Evolutionary conservation across 108 stramenopile species (phyloP), one percentile per base, ranked within the genome.

Genomic region (Nannochloropsis salina): DNA sequence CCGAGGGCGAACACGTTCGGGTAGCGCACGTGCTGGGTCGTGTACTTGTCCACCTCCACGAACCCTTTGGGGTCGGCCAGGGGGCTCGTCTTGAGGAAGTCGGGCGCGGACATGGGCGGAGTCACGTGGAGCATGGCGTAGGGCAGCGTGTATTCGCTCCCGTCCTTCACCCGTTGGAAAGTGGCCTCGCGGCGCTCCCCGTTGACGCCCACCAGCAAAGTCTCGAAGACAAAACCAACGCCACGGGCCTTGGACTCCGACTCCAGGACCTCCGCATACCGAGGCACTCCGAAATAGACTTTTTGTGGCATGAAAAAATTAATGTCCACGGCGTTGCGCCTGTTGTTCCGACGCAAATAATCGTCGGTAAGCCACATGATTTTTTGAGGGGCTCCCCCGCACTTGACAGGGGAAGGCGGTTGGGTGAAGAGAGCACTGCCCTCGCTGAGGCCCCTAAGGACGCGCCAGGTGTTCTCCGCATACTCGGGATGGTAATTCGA

Each of bases 381-480:
- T 86, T 92, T 92, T 81, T 92, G 91, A 5, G 91, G 91, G 18
- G 91, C 91, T 10, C 91, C 91, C 10, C 86, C 91, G 82, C 91
- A 92, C 85, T 92, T 92, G 43, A 92, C 44, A 2, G 90, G 91
- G 44, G 84, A 51, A 31, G 5, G 4, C 40, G 84, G 86, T 51
- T 86, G 81, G 21, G 91, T 89, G 84, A 91, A 91, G 84, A 91
- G 80, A 40, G 44, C 86, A 5, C 45, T 85, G 79, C 89, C 90
- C 0, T 84, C 51, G 12, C 83, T 61, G 84, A 45, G n/a, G 80
- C 79, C 42, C 9, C 61, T 47, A 15, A 85, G 43, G 31, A 85
- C 61, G 44, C 86, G 86, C 44, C 83, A 47, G 42, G 79, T 43
- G 2, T 90, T 43, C 79, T 86, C 83, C 12, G 82, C 87, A 41